These are phyloP conservation scores for Tetradesmus lagerheimii DNA, from an alignment of 139 green algal genomes.

Conservation along the genomic window DNA sequence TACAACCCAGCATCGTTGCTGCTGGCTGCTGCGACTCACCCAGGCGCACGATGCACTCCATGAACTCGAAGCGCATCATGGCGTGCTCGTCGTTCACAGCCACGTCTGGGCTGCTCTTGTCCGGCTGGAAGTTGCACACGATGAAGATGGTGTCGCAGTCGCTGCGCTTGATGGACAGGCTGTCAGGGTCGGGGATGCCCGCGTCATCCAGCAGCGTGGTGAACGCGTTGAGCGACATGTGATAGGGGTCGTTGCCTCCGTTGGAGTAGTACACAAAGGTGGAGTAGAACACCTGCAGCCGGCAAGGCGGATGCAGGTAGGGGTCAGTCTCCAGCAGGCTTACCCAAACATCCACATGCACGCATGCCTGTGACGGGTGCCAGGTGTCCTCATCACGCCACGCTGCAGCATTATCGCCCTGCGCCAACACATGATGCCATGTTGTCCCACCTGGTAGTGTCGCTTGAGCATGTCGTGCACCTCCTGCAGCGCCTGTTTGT, in stretches of 20 bases:
- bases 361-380: background rate
- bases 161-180: conserved; percentile 73
- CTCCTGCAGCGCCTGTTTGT: conserved; percentile 67
- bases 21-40: conserved; percentile 48
- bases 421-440: background rate
- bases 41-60: conserved; percentile 76
- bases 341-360: background rate
- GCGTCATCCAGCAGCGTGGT: conserved; percentile 79
- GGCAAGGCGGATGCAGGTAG: too few relatives aligned
- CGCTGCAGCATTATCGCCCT: background rate
- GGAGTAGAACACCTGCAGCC: conserved; percentile 56
- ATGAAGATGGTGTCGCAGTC: conserved; percentile 92
- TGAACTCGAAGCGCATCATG: conserved; percentile 73
- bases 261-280: conserved; percentile 71
- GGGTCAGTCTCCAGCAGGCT: background rate
- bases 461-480: conserved; percentile 73
- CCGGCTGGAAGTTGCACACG: conserved; percentile 82
- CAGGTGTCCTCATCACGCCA: background rate
- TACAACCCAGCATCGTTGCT: background rate
- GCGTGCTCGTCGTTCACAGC: conserved; percentile 68
- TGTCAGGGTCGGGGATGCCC: conserved; percentile 77
- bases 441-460: conserved; percentile 61
- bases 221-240: conserved; percentile 77
- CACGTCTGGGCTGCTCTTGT: conserved; percentile 72
- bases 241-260: conserved; percentile 76